Base-by-base conservation (phyloP, 1,284 basidiomycete genomes). In the Phaffia rhodozyma region DNA sequence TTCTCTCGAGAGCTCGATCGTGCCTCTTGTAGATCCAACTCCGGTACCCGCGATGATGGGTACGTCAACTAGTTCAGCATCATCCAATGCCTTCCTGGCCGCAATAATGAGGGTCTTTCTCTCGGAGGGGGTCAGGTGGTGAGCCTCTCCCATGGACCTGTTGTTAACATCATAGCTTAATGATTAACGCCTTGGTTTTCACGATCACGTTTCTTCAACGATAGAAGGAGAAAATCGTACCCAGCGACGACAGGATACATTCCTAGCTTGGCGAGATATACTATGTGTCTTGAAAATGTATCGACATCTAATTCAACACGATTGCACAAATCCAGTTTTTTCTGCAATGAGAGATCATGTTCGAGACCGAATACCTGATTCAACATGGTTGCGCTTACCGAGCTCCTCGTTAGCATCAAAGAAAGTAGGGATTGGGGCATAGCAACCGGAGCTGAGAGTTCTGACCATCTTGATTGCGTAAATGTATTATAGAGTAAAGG, bases 391-490 rank as follows among this genome's bases (percentile, higher is more conserved):
- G 59, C 55, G 25, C 83, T 69, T 70, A 89, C 89, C 89, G 67
- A 93, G 81, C 70, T 92, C 89, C 75, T 93, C 89, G 58, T 83
- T 80, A 9, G 81, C 80, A 53, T 84, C 75, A 78, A 91, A 91
- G 77, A 93, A 93, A 13, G 89, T 84, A 13, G 87, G 89, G 70
- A 91, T 84, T 29, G 91, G 91, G 16, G 87, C 86, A 76, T 83
- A 92, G 62, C 92, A 83, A 55, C 91, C 90, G 21, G 89, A 75
- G 67, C 78, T 82, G 68, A 91, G 78, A n/a, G 81, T 79, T 62
- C 86, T 83, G 58, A 69, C 67, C 49, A 34, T 30, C 3, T 7
- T 32, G 27, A n/a, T 43, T 43, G 38, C 5, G 16, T 11, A 16
- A 34, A 34, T 34, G 9, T 34, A 34, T 34, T 4, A 34, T n/a